phyloP scores from a whole-genome alignment of 805 yeast genomes.

The Komagataella pseudopastoris region DNA sequence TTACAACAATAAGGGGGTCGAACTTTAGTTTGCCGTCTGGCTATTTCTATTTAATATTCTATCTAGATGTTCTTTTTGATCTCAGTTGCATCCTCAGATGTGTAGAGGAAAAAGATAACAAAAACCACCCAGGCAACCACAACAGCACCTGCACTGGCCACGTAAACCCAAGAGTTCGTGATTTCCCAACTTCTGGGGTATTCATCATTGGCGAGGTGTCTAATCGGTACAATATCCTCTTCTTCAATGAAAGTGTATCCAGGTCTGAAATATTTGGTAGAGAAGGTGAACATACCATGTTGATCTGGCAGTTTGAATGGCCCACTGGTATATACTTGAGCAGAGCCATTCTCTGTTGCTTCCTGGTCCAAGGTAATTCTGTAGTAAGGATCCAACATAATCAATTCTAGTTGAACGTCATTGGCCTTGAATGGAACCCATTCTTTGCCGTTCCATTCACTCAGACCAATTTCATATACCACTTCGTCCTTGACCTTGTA shows the following conservation, averaged over 20 bases:
- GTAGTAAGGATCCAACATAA: conserved; percentile 91
- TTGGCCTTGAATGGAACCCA: conserved; percentile 61
- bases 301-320: conserved; percentile 80
- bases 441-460: conserved; percentile 28
- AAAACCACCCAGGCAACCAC: conserved; percentile 67
- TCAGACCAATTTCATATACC: conserved; percentile 35
- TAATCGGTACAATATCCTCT: conserved; percentile 61
- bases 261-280: conserved; percentile 60
- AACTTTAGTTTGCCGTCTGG: neutral
- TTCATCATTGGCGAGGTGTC: conserved; percentile 94
- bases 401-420: conserved; percentile 71
- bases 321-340: conserved; percentile 35
- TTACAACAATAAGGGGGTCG: neutral
- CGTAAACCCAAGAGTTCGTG: conserved; percentile 85
- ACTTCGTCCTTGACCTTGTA: conserved; percentile 73
- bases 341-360: conserved; percentile 20
- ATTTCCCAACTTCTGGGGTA: conserved; percentile 88
- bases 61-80: conserved; percentile 12
- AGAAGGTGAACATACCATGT: conserved; percentile 90
- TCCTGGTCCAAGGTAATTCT: conserved; percentile 48
- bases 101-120: conserved; percentile 45
- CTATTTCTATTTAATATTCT: neutral
- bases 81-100: conserved; percentile 8
- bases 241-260: conserved; percentile 63
- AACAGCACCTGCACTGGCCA: conserved; percentile 58